These are phyloP conservation scores for Didymella exigua DNA, from an alignment of 2,329 filamentous ascomycete species.

Conservation along the genomic window DNA sequence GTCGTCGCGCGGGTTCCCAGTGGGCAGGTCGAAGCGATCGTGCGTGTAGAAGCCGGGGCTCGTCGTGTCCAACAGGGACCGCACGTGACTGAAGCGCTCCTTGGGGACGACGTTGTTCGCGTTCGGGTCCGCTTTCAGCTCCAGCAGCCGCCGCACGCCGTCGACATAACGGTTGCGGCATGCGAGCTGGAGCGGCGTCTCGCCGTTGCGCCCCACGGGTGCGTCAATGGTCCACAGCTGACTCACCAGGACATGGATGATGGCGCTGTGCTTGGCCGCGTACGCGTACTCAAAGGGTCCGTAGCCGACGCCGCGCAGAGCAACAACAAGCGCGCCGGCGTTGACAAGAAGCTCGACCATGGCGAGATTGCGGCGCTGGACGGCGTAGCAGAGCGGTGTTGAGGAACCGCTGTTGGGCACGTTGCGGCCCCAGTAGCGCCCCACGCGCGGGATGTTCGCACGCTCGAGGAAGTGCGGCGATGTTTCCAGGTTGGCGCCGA, in stretches of 20 bases:
- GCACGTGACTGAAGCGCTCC: slow-evolving; percentile 15
- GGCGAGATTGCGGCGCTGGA: slow-evolving; percentile 16
- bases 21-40: slow-evolving; percentile 16
- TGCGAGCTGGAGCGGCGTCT: slow-evolving; percentile 13
- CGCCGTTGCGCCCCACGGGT: slow-evolving; percentile 13
- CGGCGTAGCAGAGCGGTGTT: slow-evolving; percentile 15
- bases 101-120: slow-evolving; percentile 7
- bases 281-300: slow-evolving; percentile 16
- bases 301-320: slow-evolving; percentile 3
- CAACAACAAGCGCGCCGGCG: slow-evolving; percentile 14
- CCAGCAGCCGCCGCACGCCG: slow-evolving; percentile 16
- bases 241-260: slow-evolving; percentile 9
- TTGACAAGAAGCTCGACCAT: slow-evolving; percentile 16
- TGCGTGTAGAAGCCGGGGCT: slow-evolving; percentile 10
- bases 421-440: slow-evolving; percentile 18
- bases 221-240: slow-evolving; percentile 15
- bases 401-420: slow-evolving; percentile 13
- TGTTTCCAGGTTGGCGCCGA: slow-evolving; percentile 15
- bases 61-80: slow-evolving; percentile 7
- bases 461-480: slow-evolving; percentile 13
- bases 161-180: slow-evolving; percentile 18
- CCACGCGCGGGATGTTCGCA: slow-evolving; percentile 11
- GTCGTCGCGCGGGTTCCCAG: slow-evolving; percentile 13
- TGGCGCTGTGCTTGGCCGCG: slow-evolving; percentile 8
- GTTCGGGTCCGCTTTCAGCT: slow-evolving; percentile 14